Percentiles rank a stretch among this genome's conserved stretches.
phyloP scores from a whole-genome alignment of 1,284 basidiomycete species.

The Pascua guehoae region DNA sequence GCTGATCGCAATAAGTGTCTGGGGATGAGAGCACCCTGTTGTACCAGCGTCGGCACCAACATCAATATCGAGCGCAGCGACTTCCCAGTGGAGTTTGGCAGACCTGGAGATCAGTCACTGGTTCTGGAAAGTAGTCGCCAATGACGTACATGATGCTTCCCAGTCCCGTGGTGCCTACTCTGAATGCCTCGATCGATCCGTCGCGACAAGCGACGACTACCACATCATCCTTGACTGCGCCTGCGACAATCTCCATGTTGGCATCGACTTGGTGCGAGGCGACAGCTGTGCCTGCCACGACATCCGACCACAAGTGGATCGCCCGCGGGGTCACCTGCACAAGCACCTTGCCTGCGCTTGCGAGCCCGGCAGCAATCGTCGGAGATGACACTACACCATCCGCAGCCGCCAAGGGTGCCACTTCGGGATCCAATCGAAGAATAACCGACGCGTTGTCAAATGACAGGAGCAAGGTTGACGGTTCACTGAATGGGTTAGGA shows the following conservation, averaged over 20 bases:
- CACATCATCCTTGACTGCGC: constrained; percentile 62
- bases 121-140: too few relatives aligned
- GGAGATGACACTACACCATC: constrained; percentile 48
- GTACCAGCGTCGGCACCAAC: too few relatives aligned
- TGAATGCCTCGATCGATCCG: constrained; percentile 55
- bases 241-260: constrained; percentile 61
- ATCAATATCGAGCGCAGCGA: too few relatives aligned
- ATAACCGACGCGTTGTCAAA: constrained; percentile 21
- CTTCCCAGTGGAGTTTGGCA: too few relatives aligned
- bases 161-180: too few relatives aligned
- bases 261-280: constrained; percentile 34
- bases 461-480: constrained; percentile 25
- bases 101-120: too few relatives aligned
- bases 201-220: constrained; percentile 63
- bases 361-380: constrained; percentile 65
- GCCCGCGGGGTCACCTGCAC: constrained; percentile 67
- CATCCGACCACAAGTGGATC: constrained; percentile 53
- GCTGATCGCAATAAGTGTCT: constrained; percentile 55
- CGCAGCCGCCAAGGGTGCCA: constrained; percentile 44
- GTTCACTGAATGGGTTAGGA: constrained; percentile 2
- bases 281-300: constrained; percentile 4
- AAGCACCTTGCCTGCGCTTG: constrained; percentile 49
- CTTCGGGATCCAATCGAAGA: constrained; percentile 45
- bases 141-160: too few relatives aligned
- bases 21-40: too few relatives aligned